A percentile compares a stretch with the other conserved stretches of the same genome.
Conservation (phyloP, 306 rosid genomes). For the Acacia acuminata region DNA sequence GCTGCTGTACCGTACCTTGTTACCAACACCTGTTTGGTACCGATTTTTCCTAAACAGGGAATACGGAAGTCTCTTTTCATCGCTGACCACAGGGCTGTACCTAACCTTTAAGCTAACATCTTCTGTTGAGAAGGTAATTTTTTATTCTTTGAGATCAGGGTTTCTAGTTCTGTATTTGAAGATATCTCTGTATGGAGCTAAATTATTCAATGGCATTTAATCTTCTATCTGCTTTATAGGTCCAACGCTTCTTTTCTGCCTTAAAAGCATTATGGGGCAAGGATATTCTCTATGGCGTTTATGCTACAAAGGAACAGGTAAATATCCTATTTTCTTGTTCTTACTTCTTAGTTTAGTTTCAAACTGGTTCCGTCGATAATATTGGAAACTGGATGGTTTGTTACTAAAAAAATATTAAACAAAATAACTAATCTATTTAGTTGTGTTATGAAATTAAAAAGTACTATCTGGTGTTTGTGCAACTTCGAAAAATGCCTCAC, state of each 20-base stretch:
- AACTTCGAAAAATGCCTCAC: background rate
- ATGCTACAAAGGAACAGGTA: conserved; percentile 90
- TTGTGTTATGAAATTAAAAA: background rate
- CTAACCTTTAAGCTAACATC: conserved; percentile 85
- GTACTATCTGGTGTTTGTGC: background rate
- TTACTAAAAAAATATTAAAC: background rate
- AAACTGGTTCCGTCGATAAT: background rate
- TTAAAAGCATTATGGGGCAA: conserved; percentile 63
- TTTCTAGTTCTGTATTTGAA: conserved; percentile 28
- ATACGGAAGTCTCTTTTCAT: conserved; percentile 85
- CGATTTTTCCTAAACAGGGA: conserved; percentile 83
- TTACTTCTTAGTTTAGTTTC: background rate
- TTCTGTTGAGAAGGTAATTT: conserved; percentile 75
- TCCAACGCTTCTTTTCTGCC: conserved; percentile 62
- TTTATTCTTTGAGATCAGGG: conserved; percentile 17
- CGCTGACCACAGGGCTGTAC: conserved; percentile 85
- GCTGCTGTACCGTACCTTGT: conserved; percentile 73
- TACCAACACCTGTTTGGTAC: conserved; percentile 93
- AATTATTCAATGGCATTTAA: conserved; percentile 5
- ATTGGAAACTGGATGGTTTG: background rate
- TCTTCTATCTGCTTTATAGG: conserved; percentile 45
- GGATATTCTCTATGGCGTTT: conserved; percentile 77
- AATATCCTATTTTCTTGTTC: conserved; percentile 18
- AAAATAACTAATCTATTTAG: background rate
- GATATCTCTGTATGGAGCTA: conserved; percentile 20